phyloP scores from a whole-genome alignment of 2,329 filamentous ascomycete species.

The Thielaviopsis populi region DNA sequence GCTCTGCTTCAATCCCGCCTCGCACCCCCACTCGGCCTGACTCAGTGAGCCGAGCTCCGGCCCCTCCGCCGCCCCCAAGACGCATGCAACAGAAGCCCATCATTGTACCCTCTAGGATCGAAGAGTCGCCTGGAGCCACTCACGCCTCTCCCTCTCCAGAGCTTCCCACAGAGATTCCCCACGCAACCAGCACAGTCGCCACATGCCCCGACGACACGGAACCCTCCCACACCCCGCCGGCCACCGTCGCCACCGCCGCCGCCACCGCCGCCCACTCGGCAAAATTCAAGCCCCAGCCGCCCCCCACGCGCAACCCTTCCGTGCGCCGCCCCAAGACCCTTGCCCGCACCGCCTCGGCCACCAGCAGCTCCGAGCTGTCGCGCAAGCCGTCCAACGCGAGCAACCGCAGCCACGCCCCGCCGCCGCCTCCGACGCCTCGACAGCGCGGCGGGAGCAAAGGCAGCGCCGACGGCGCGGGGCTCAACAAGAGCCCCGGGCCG shows the following conservation, averaged over 20 bases:
- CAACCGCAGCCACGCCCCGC: constrained; percentile 22
- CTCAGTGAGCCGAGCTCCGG: constrained; percentile 21
- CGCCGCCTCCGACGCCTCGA: constrained; percentile 36
- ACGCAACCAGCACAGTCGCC: background rate
- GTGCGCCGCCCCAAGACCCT: constrained; percentile 32
- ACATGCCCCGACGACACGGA: background rate
- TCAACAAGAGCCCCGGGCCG: constrained; percentile 14
- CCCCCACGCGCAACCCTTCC: constrained; percentile 31
- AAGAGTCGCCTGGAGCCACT: background rate
- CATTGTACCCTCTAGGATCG: background rate
- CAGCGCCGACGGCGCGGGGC: constrained; percentile 27
- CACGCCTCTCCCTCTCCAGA: background rate
- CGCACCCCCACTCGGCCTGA: constrained; percentile 31
- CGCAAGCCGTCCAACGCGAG: constrained; percentile 1
- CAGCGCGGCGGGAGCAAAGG: constrained; percentile 33
- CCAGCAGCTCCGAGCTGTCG: background rate
- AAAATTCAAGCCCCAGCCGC: constrained; percentile 25
- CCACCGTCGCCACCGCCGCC: background rate
- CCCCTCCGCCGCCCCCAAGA: constrained; percentile 6
- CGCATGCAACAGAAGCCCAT: constrained; percentile 14
- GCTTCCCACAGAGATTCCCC: background rate
- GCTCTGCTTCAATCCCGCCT: constrained; percentile 20
- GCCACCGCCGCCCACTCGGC: constrained; percentile 29
- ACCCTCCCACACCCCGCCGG: background rate
- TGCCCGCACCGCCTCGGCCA: constrained; percentile 20